Conservation (phyloP, 2,329 filamentous ascomycete species). For the Ophiostoma angusticollis region DNA sequence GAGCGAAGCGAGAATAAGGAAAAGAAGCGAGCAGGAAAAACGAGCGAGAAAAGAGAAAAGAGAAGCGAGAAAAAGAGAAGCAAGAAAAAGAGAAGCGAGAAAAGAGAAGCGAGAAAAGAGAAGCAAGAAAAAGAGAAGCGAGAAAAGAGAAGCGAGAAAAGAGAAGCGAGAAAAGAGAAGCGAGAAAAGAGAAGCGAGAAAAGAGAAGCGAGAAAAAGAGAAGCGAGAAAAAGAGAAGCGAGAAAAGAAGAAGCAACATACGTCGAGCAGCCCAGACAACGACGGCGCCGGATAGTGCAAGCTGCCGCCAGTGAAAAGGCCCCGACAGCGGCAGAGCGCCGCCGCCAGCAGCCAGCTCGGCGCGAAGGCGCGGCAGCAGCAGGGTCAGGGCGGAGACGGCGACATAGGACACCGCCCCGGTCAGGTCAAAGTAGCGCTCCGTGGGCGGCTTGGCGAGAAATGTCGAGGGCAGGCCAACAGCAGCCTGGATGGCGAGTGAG, state of each 20-base stretch:
- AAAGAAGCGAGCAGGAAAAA: too few relatives aligned
- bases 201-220: background rate
- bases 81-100: background rate
- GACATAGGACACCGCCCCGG: slow-evolving; percentile 53
- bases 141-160: background rate
- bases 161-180: background rate
- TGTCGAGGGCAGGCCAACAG: slow-evolving; percentile 45
- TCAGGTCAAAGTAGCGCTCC: slow-evolving; percentile 57
- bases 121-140: background rate
- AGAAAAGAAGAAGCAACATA: slow-evolving; percentile 30
- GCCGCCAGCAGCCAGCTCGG: slow-evolving; percentile 16
- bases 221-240: background rate
- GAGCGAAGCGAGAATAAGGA: background rate
- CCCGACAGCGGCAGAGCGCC: slow-evolving; percentile 29
- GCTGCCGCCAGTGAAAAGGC: slow-evolving; percentile 52
- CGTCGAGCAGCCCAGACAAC: slow-evolving; percentile 47
- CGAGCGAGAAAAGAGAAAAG: background rate
- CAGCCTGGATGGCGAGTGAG: slow-evolving; percentile 50
- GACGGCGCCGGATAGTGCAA: slow-evolving; percentile 27
- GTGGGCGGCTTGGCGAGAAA: slow-evolving; percentile 36
- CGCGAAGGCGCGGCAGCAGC: slow-evolving; percentile 46
- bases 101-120: background rate
- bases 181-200: background rate
- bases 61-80: background rate
- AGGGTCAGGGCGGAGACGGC: slow-evolving; percentile 50